These are phyloP conservation scores for Fusarium sterilihyphosum DNA, from an alignment of 2,329 filamentous ascomycete species.

Conservation along the genomic window DNA sequence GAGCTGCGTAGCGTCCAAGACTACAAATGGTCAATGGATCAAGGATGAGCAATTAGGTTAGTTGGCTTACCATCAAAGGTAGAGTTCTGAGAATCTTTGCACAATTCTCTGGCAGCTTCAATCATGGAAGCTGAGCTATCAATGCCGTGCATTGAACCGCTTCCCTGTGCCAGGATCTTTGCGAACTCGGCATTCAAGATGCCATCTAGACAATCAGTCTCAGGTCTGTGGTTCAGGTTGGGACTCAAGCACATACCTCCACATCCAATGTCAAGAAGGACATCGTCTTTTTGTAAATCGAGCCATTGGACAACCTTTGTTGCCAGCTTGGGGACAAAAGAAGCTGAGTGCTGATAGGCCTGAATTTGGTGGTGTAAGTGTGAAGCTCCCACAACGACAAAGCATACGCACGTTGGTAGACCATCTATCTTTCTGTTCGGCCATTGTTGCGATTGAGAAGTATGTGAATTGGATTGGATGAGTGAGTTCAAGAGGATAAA, in stretches of 20 bases:
- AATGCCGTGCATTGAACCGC: conserved; percentile 63
- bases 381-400: neutral
- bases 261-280: conserved; percentile 71
- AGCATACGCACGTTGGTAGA: conserved; percentile 37
- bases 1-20: conserved; percentile 58
- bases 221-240: neutral
- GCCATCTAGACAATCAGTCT: conserved; percentile 57
- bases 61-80: conserved; percentile 56
- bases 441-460: conserved; percentile 20
- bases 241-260: conserved; percentile 58
- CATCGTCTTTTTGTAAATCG: conserved; percentile 65
- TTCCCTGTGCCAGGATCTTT: conserved; percentile 56
- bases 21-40: conserved; percentile 44
- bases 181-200: conserved; percentile 66
- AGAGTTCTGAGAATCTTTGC: conserved; percentile 50
- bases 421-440: conserved; percentile 44
- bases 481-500: neutral
- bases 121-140: conserved; percentile 71
- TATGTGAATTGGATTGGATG: neutral
- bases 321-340: conserved; percentile 71
- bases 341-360: conserved; percentile 69
- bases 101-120: conserved; percentile 56
- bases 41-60: too few relatives aligned
- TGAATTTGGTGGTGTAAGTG: conserved; percentile 44
- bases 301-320: conserved; percentile 68